Evolutionary conservation across 768 basidiomycete species (phyloP), one percentile per base, ranked within the genome.

Genomic region (Collybia mongolica): DNA sequence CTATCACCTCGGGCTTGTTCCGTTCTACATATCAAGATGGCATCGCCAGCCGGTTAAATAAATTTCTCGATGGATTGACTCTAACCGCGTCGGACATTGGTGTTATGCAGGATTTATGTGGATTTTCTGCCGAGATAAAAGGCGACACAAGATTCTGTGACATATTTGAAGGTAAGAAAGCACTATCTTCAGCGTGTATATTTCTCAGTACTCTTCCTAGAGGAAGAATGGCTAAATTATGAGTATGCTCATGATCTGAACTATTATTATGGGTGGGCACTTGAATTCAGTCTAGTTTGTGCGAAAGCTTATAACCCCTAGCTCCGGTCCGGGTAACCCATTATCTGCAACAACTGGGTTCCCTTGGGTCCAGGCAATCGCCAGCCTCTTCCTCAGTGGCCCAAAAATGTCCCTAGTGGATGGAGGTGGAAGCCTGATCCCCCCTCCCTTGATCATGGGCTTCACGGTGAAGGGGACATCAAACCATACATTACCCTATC

Each of bases 201-300:
- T 32, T 32, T 32, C 28, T 14, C 14, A 17, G 40, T 35, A 5
- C 41, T 7, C 9, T 2, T 17, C n/a, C 4, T 36, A 73, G 72
- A 66, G 6, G 54, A 54, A 6, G 75, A 76, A 55, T 75, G 74
- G 75, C 53, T 70, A 6, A 62, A 72, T 37, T 76, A 75, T 41
- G 75, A 76, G 53, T 75, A 76, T 46, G 73, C 73, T 2, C 54
- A 71, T 37, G 75, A 76, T 50, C 60, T 76, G 41, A 74, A 73
- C 53, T 76, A 76, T 44, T 75, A 75, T 54, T 75, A 75, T 42
- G 74, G 74, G 70, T 68, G 49, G n/a, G 62, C 6, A 8, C 18
- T 17, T 26, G 35, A 19, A 39, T 44, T 18, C 14, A 22, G 9
- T 39, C n/a, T 39, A 44, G n/a, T 19, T 23, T 5, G 38, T 22